phyloP scores from a whole-genome alignment of 768 basidiomycete species.

The Psilocybe subaeruginosa region DNA sequence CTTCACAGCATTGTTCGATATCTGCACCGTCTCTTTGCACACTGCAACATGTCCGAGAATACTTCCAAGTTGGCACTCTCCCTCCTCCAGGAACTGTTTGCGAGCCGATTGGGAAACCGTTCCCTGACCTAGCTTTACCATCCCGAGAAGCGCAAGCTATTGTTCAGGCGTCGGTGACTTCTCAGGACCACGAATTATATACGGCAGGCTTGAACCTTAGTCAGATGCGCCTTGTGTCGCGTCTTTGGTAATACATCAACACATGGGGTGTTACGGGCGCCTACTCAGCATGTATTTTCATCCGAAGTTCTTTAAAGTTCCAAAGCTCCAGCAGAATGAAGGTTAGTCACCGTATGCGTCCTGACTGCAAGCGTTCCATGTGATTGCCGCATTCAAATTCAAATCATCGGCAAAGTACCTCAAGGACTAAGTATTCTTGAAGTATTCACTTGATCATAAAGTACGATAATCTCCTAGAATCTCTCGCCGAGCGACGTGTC shows the following conservation, averaged over 20 bases:
- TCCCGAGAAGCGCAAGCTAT: background rate
- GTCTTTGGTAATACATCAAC: background rate
- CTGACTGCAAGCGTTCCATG: too few species aligned
- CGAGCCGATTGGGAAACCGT: slow-evolving; percentile 30
- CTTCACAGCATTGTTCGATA: slow-evolving; percentile 35
- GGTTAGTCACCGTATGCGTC: too few species aligned
- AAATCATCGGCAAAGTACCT: too few species aligned
- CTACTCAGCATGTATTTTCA: too few species aligned
- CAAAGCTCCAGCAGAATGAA: too few species aligned
- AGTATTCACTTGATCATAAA: too few species aligned
- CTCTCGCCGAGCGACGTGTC: too few species aligned
- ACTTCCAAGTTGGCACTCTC: slow-evolving; percentile 42
- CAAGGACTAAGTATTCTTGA: too few species aligned
- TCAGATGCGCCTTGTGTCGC: background rate
- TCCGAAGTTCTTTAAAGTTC: too few species aligned
- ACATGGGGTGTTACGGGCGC: too few species aligned
- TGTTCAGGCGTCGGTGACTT: slow-evolving; percentile 35
- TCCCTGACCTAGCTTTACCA: slow-evolving; percentile 13
- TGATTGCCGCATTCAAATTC: too few species aligned
- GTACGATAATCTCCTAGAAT: too few species aligned
- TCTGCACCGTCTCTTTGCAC: slow-evolving; percentile 37
- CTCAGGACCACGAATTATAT: slow-evolving; percentile 22
- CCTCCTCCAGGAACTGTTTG: slow-evolving; percentile 45
- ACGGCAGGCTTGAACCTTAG: slow-evolving; percentile 15
- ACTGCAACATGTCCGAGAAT: slow-evolving; percentile 33